Conservation (phyloP, 1,139 yeast genomes). For the Kodamaea sp. region DNA sequence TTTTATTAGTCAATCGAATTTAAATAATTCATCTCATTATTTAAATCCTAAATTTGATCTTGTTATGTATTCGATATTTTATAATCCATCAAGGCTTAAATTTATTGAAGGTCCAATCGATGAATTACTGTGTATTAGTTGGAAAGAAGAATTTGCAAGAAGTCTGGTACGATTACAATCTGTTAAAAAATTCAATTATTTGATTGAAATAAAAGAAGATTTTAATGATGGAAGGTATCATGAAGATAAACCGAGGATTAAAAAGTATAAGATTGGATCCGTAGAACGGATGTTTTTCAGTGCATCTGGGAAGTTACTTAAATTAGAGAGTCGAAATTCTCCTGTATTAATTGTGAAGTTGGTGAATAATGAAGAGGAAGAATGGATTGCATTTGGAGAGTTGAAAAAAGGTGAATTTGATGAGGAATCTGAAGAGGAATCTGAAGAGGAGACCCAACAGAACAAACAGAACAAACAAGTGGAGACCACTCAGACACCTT, state of each 20-base stretch:
- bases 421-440: constrained; percentile 27
- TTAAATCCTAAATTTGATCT: constrained; percentile 65
- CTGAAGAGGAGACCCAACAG: constrained; percentile 12
- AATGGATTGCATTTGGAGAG: constrained; percentile 56
- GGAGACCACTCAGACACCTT: neutral
- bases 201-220: constrained; percentile 51
- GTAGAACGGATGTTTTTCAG: constrained; percentile 63
- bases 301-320: constrained; percentile 66
- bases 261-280: constrained; percentile 36
- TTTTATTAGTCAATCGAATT: constrained; percentile 34
- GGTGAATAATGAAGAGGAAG: constrained; percentile 28
- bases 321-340: constrained; percentile 58
- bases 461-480: constrained; percentile 15
- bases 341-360: constrained; percentile 66
- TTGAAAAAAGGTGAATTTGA: constrained; percentile 33
- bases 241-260: constrained; percentile 44
- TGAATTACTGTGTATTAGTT: constrained; percentile 44
- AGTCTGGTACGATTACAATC: constrained; percentile 41
- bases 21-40: constrained; percentile 14
- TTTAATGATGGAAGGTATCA: constrained; percentile 77
- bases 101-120: constrained; percentile 25
- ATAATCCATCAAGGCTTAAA: constrained; percentile 50
- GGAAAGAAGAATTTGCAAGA: constrained; percentile 74
- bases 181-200: constrained; percentile 35
- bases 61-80: constrained; percentile 62